Base-by-base conservation (phyloP, 2,329 filamentous ascomycete species). In the Neopestalotiopsis sp. region DNA sequence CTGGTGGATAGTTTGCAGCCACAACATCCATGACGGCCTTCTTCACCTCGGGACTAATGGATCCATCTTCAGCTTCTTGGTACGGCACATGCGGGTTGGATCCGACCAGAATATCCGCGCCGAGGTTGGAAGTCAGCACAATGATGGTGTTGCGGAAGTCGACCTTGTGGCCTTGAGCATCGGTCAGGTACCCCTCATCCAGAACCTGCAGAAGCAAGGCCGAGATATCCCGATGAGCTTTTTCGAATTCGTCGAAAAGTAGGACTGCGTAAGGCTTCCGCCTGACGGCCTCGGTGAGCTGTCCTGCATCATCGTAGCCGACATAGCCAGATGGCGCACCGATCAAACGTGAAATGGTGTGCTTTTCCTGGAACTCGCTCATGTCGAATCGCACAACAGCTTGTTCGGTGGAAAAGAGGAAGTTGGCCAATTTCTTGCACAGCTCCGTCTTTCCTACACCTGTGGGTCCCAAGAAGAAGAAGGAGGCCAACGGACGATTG, bases 111-210 rank as follows among this genome's bases (percentile, higher is more conserved):
- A 97, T 95, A 68, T 97, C 90, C 14, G 96, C 95, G 53, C 96
- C 96, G 1, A 99, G 88, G 79, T 99, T 99, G 49, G 94, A 97
- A 0, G 96, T 98, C 68, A 99, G 87, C 2, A 98, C 95, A 73
- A 98, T 98, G 76, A 98, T 92, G 7, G 95, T 98, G 81, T 98
- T 98, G 70, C 93, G 89, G 85, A 98, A 98, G 79, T 98, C 96
- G 70, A 99, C 92, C 81, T 96, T 97, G 84, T 97, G 95, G 40
- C 96, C 96, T 81, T 98, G 95, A 0, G 94, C 91, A 78, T 98
- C 96, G 0, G 95, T 98, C 64, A 99, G 87, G 83, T 96, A 98
- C 2, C 96, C 96, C 79, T 98, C 96, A 77, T 98, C 96, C 0
- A 99, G 89, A 0, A 98, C 95, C 80, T 98, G 96, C 4, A 99